A percentile compares a stretch with the other conserved stretches of the same genome.
phyloP scores from a whole-genome alignment of 805 yeast genomes.

The Metschnikowia anglica region DNA sequence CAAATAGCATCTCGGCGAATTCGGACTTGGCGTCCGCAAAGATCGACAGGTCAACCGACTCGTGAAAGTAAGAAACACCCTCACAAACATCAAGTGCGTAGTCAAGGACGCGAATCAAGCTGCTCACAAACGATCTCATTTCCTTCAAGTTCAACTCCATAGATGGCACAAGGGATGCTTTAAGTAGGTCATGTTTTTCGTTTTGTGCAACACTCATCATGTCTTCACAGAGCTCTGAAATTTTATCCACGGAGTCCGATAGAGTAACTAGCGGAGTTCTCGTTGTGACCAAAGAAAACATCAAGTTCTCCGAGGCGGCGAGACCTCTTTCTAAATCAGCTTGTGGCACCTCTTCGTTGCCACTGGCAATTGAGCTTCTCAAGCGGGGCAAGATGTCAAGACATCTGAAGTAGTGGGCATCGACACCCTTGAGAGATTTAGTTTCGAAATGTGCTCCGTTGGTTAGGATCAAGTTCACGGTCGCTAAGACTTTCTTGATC shows the following conservation, averaged over 20 bases:
- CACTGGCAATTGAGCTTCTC: slow-evolving; percentile 58
- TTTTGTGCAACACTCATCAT: slow-evolving; percentile 20
- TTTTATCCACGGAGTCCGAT: slow-evolving; percentile 19
- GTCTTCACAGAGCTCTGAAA: slow-evolving; percentile 18
- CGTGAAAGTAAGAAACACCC: slow-evolving; percentile 11
- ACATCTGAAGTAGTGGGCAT: slow-evolving; percentile 60
- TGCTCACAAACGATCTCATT: slow-evolving; percentile 13
- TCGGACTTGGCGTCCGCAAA: slow-evolving; percentile 12
- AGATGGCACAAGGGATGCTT: slow-evolving; percentile 23
- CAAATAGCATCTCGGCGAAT: background rate
- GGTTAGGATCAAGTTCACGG: slow-evolving; percentile 63
- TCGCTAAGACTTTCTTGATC: slow-evolving; percentile 58
- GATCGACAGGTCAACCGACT: slow-evolving; percentile 4
- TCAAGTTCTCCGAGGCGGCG: slow-evolving; percentile 70
- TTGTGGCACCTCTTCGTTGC: slow-evolving; percentile 73
- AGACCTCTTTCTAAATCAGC: slow-evolving; percentile 73
- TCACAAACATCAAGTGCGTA: slow-evolving; percentile 14
- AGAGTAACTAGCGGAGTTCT: slow-evolving; percentile 48
- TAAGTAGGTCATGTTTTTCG: slow-evolving; percentile 11
- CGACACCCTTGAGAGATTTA: slow-evolving; percentile 38
- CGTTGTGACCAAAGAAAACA: slow-evolving; percentile 54
- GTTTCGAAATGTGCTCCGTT: slow-evolving; percentile 47
- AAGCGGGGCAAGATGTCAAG: slow-evolving; percentile 80
- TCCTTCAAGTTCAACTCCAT: slow-evolving; percentile 18
- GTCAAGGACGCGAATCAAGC: slow-evolving; percentile 14